phyloP scores from a whole-genome alignment of 306 rosid genomes.

The Erythrophleum fordii region DNA sequence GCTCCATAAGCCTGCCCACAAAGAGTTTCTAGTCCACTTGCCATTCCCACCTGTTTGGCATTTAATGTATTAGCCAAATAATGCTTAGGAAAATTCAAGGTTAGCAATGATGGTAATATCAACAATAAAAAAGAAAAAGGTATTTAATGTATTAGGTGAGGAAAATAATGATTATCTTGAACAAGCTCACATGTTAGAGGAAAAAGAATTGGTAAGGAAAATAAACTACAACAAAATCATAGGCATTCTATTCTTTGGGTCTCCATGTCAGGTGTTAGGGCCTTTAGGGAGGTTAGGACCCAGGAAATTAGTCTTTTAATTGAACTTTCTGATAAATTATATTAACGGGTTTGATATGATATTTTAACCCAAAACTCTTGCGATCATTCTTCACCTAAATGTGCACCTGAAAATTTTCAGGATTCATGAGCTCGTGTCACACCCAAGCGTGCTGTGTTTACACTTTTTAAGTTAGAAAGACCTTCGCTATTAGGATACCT shows the following conservation, averaged over 20 bases:
- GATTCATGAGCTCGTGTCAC: too few species aligned
- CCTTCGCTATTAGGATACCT: too few species aligned
- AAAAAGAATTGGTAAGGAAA: not conserved
- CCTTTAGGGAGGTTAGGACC: not conserved
- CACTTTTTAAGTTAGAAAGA: too few species aligned
- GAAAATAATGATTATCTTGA: not conserved
- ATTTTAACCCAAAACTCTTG: not conserved
- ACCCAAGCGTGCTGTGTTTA: too few species aligned
- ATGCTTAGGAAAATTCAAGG: not conserved
- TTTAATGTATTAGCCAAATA: not conserved
- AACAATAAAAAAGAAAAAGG: not conserved
- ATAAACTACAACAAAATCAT: not conserved
- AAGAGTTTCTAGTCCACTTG: constrained; percentile 63
- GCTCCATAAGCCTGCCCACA: constrained; percentile 76
- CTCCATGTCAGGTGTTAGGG: not conserved
- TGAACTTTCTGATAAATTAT: not conserved
- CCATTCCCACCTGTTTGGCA: constrained; percentile 56
- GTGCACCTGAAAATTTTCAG: not conserved
- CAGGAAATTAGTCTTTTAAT: not conserved
- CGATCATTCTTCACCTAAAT: not conserved
- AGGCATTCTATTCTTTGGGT: not conserved
- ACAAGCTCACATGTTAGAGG: not conserved
- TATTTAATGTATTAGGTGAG: not conserved
- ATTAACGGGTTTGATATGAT: not conserved
- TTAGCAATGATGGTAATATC: not conserved